phyloP scores from a whole-genome alignment of 345 rosid genomes.

The Theobroma cacao region DNA sequence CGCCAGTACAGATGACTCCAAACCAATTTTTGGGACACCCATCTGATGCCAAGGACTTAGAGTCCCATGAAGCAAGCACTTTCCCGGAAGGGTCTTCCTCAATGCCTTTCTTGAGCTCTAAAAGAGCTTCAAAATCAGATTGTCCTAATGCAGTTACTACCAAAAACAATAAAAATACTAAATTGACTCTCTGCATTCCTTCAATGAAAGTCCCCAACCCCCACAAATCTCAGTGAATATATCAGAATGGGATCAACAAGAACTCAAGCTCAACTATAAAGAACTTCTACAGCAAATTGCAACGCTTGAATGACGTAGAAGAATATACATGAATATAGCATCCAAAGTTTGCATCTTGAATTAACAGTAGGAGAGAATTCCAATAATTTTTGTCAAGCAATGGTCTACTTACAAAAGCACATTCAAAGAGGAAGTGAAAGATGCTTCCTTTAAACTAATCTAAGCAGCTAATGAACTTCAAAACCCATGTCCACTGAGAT shows the following conservation, averaged over 20 bases:
- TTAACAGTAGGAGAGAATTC: not conserved
- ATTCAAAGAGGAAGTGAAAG: not conserved
- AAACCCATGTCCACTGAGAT: not conserved
- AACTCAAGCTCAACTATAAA: not conserved
- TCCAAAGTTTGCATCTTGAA: not conserved
- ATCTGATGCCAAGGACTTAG: constrained; percentile 57
- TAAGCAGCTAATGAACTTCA: not conserved
- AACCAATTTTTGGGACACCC: constrained; percentile 76
- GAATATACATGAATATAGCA: not conserved
- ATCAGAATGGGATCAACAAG: not conserved
- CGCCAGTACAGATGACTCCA: constrained; percentile 62
- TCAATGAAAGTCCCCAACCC: constrained; percentile 18
- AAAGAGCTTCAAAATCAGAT: constrained; percentile 71
- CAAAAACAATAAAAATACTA: constrained; percentile 38
- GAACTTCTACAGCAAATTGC: constrained; percentile 5
- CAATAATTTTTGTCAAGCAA: not conserved
- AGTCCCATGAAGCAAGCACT: constrained; percentile 65
- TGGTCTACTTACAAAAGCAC: not conserved
- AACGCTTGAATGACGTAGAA: not conserved
- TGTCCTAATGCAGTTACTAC: constrained; percentile 40
- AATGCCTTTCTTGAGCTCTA: constrained; percentile 71
- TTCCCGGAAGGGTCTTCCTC: constrained; percentile 55
- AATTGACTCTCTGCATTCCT: constrained; percentile 59
- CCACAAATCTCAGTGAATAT: constrained; percentile 1
- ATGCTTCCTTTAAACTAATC: constrained; percentile 4